Evolutionary conservation across 768 basidiomycete genomes (phyloP).

Genomic region (Austroboletus festivus): DNA sequence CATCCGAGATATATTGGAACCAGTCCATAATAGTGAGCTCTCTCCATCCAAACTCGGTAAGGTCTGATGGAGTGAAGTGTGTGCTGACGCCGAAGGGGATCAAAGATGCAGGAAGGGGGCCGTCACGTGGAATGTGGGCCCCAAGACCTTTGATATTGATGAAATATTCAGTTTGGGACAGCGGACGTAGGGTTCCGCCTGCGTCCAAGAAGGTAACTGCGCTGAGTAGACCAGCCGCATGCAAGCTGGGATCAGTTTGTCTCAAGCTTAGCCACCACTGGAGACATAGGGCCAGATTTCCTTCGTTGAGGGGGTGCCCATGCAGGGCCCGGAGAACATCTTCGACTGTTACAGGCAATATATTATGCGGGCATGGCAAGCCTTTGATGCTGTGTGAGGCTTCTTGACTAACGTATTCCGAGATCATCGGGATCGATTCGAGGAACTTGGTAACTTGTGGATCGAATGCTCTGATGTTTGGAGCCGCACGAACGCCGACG

Average conservation of each 20-base stretch:
- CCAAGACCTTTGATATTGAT: slow-evolving; percentile 48
- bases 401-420: slow-evolving; percentile 49
- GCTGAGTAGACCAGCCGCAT: too few relatives aligned
- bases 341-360: background rate
- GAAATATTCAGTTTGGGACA: slow-evolving; percentile 63
- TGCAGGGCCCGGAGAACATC: slow-evolving; percentile 2
- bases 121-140: slow-evolving; percentile 61
- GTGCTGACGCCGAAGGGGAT: slow-evolving; percentile 61
- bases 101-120: slow-evolving; percentile 72
- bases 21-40: slow-evolving; percentile 73
- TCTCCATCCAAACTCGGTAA: slow-evolving; percentile 67
- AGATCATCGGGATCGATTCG: slow-evolving; percentile 68
- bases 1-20: slow-evolving; percentile 57
- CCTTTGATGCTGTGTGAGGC: slow-evolving; percentile 47
- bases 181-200: slow-evolving; percentile 53
- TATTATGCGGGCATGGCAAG: background rate
- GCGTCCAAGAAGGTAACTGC: background rate
- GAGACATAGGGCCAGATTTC: slow-evolving; percentile 5
- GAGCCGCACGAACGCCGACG: slow-evolving; percentile 61
- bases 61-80: slow-evolving; percentile 45
- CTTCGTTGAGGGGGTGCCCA: slow-evolving; percentile 2
- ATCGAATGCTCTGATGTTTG: slow-evolving; percentile 69
- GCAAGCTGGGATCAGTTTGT: background rate
- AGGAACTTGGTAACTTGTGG: slow-evolving; percentile 66
- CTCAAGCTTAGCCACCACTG: background rate